Evolutionary conservation across 768 basidiomycete species (phyloP).

Genomic region (Lentinula guzmanii): DNA sequence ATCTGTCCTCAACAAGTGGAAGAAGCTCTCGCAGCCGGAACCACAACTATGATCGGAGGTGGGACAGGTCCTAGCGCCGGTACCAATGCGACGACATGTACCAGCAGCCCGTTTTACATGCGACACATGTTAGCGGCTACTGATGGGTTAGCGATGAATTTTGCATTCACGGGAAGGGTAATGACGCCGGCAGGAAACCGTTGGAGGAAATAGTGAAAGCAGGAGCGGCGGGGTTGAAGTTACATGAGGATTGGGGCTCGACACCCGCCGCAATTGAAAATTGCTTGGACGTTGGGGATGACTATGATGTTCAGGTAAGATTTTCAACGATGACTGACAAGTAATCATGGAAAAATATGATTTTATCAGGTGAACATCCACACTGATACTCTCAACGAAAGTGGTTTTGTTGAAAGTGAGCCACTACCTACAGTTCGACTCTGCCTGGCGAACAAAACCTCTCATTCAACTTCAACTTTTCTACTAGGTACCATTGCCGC

Average conservation of each 20-base stretch:
- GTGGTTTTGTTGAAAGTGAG: slow-evolving; percentile 92
- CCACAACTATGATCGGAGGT: slow-evolving; percentile 93
- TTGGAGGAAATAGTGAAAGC: slow-evolving; percentile 78
- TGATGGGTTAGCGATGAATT: slow-evolving; percentile 86
- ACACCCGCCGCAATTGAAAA: slow-evolving; percentile 79
- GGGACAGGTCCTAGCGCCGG: slow-evolving; percentile 93
- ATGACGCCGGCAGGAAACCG: slow-evolving; percentile 72
- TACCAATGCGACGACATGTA: slow-evolving; percentile 92
- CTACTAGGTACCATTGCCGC: slow-evolving; percentile 76
- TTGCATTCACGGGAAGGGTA: slow-evolving; percentile 94
- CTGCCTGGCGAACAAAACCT: background rate
- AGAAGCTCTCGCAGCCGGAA: slow-evolving; percentile 79
- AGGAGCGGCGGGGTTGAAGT: slow-evolving; percentile 85
- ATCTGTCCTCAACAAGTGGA: slow-evolving; percentile 91
- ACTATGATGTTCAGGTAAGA: slow-evolving; percentile 79
- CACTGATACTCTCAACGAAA: slow-evolving; percentile 96
- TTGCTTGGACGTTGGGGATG: slow-evolving; percentile 76
- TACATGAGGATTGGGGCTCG: slow-evolving; percentile 97
- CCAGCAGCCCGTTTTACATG: slow-evolving; percentile 86
- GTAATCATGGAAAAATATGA: background rate
- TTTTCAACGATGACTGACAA: slow-evolving; percentile 9
- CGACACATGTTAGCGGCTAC: slow-evolving; percentile 87
- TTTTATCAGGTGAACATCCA: slow-evolving; percentile 76
- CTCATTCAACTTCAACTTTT: background rate
- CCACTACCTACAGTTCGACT: background rate